Percentiles rank a stretch among this genome's conserved stretches.
Conservation (phyloP, 495 filamentous ascomycete species). For the Penicillium chermesinum region DNA sequence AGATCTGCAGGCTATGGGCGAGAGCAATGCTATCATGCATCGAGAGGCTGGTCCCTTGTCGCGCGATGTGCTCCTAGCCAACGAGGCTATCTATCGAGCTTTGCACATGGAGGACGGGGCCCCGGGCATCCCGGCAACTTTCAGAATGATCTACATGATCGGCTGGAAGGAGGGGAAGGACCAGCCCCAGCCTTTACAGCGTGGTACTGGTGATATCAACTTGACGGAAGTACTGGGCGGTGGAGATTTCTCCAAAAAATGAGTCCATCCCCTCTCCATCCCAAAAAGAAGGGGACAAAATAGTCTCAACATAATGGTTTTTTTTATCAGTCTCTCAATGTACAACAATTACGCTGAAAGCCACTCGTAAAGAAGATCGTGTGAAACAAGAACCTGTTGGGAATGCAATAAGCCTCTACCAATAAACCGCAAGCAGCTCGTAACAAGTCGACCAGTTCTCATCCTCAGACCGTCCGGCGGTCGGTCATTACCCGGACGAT, state of each 20-base stretch:
- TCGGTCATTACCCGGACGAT: constrained; percentile 91
- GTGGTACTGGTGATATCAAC: constrained; percentile 78
- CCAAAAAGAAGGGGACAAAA: constrained; percentile 1
- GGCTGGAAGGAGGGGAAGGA: constrained; percentile 86
- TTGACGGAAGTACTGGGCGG: constrained; percentile 76
- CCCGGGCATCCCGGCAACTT: constrained; percentile 79
- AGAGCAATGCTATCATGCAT: constrained; percentile 80
- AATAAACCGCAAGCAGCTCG: constrained; percentile 14
- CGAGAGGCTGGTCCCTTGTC: constrained; percentile 68
- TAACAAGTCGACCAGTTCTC: constrained; percentile 7
- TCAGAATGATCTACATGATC: constrained; percentile 92
- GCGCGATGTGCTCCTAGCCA: constrained; percentile 81
- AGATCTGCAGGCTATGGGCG: constrained; percentile 92
- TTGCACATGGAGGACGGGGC: constrained; percentile 69
- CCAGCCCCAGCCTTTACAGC: constrained; percentile 70
- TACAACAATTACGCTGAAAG: constrained; percentile 29
- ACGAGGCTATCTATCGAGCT: constrained; percentile 81
- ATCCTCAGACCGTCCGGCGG: constrained; percentile 71
- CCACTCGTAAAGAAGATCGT: constrained; percentile 16
- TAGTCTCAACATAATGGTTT: constrained; percentile 14
- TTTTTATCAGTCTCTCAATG: constrained; percentile 27
- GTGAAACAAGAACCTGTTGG: constrained; percentile 15
- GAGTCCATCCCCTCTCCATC: constrained; percentile 14
- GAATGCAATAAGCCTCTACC: constrained; percentile 28
- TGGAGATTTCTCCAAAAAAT: constrained; percentile 40